Base-by-base conservation (phyloP, 2,329 filamentous ascomycete species). In the Blastomyces silverae region DNA sequence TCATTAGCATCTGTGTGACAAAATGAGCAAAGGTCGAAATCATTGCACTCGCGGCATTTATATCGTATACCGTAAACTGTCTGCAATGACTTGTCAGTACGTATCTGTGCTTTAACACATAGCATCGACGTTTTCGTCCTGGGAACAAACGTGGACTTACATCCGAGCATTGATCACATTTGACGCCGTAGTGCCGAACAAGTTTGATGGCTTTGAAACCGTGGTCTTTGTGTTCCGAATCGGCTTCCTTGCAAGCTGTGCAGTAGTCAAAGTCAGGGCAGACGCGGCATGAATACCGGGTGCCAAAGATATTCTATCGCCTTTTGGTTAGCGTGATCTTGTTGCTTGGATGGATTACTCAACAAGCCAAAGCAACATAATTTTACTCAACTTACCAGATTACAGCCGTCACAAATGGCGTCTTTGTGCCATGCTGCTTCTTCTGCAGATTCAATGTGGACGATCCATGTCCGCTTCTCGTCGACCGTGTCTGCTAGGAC, bases 221-320 rank as follows among this genome's bases (percentile, higher is more conserved):
- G n/a, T 64, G 62, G 34, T 60, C 39, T 28, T 31, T 31, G 22
- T 64, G 62, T 3, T 28, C 37, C 15, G 46, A 31, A 28, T 64
- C 62, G 8, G 39, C n/a, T 34, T n/a, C 53, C 10, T 59, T 37
- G 42, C 62, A 64, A 25, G 55, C 55, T 20, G 44, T 48, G 22
- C 62, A 64, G 39, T 64, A 64, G 42, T 64, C 62, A n/a, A 64
- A 64, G 15, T 58, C 53, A 4, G 62, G 42, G 25, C 62, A 64
- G 31, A 58, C 62, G 34, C 42, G 25, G 55, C 62, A 64, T 56
- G 20, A 13, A 58, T 64, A 64, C 4, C 37, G 62, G 6, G 11
- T 37, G 13, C 62, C 62, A 46, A 64, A 64, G 52, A 64, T 44
- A 31, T 56, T 64, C 62, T 64, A 20, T 11, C 48, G 22, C 39